A percentile compares a stretch with the other conserved stretches of the same genome.
Evolutionary conservation across 73 alveolate species (phyloP).

Genomic region (Uronychia setigera): DNA sequence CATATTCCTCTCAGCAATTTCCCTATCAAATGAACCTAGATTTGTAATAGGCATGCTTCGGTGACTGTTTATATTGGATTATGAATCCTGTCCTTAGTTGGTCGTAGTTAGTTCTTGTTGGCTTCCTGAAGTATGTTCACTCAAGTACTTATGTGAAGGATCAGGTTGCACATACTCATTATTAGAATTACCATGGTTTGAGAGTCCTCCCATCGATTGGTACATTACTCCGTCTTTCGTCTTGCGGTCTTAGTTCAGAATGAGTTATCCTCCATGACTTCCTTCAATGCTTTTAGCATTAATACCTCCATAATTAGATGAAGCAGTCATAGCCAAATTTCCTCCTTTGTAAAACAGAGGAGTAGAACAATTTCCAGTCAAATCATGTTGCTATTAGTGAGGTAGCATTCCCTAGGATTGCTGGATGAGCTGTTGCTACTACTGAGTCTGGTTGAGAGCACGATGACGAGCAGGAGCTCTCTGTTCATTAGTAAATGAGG

Average conservation of each 20-base stretch:
- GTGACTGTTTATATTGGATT: background rate
- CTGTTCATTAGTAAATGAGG: background rate
- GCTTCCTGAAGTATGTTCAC: too few relatives aligned
- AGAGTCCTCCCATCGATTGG: too few relatives aligned
- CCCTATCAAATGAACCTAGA: background rate
- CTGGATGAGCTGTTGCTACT: background rate
- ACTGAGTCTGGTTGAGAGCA: background rate
- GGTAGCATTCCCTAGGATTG: too few relatives aligned
- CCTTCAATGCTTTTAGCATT: too few relatives aligned
- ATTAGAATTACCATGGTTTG: too few relatives aligned
- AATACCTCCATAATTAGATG: background rate
- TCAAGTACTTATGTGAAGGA: too few relatives aligned
- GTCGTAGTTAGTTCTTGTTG: too few relatives aligned
- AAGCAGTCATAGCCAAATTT: background rate
- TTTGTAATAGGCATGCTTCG: background rate
- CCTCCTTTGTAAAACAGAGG: background rate
- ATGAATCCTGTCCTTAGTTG: background rate
- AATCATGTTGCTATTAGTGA: background rate
- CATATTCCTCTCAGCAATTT: background rate
- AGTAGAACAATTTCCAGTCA: background rate
- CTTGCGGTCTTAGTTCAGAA: too few relatives aligned
- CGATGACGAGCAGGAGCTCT: background rate
- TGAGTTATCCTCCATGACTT: too few relatives aligned
- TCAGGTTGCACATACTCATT: too few relatives aligned
- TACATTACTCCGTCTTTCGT: too few relatives aligned